Conservation (phyloP, 139 green algal species). For the Diplosphaera chodatii region DNA sequence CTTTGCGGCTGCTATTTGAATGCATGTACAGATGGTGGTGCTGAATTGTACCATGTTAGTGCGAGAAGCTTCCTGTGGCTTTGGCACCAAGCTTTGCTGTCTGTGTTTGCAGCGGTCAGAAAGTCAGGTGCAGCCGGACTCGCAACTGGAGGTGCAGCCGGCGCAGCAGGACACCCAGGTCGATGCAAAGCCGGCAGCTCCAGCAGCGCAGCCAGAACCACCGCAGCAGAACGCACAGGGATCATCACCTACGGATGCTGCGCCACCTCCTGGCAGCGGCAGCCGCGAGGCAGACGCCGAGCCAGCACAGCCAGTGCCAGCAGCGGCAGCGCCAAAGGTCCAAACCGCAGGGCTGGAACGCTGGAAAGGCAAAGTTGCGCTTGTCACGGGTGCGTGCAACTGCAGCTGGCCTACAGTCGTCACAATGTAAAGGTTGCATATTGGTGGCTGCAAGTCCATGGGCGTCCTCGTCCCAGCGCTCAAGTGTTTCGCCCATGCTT, state of each 20-base stretch:
- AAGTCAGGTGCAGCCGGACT: neutral
- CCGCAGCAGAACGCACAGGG: conserved; percentile 1
- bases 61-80: no score
- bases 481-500: no score
- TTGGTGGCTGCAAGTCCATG: no score
- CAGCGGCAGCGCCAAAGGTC: conserved; percentile 3
- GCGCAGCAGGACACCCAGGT: neutral
- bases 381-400: conserved; percentile 50
- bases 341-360: conserved; percentile 22
- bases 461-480: no score
- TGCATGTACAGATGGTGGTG: no score
- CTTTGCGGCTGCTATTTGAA: no score
- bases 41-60: no score
- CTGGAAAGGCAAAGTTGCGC: conserved; percentile 59
- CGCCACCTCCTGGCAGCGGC: neutral
- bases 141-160: neutral
- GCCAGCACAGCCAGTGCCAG: conserved; percentile 3
- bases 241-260: neutral
- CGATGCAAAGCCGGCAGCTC: neutral
- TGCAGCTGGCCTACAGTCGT: no score
- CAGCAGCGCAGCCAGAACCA: conserved; percentile 10
- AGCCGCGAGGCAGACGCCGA: neutral
- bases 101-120: neutral
- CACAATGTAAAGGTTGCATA: no score
- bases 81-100: no score